Percentiles rank a stretch among this genome's conserved stretches.
phyloP scores from a whole-genome alignment of 371 early-diverging fungal genomes.

The Blakeslea trispora region DNA sequence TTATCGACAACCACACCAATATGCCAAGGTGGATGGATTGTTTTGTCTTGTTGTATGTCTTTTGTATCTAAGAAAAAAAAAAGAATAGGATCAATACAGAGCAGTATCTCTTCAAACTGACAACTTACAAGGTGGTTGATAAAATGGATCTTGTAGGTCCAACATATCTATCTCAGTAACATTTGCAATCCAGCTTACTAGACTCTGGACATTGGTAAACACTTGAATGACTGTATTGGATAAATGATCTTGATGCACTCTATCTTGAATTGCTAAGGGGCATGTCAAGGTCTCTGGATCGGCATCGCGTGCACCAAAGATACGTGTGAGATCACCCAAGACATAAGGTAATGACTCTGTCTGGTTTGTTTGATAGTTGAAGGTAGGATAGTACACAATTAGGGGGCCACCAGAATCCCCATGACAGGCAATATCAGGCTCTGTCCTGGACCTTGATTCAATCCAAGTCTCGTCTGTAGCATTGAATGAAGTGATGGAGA shows the following conservation, averaged over 20 bases:
- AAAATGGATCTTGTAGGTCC: conserved; percentile 21
- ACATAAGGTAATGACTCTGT: conserved; percentile 22
- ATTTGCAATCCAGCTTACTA: conserved; percentile 27
- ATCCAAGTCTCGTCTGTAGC: conserved; percentile 13
- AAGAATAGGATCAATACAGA: no score
- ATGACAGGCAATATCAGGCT: conserved; percentile 37
- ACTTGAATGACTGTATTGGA: conserved; percentile 17
- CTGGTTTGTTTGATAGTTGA: conserved; percentile 1
- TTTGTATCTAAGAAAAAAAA: no score
- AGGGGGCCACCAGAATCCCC: conserved; percentile 48
- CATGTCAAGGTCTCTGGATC: conserved; percentile 29
- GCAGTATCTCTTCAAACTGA: no score
- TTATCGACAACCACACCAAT: conserved; percentile 8
- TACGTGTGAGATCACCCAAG: conserved; percentile 35
- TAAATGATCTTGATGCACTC: neutral
- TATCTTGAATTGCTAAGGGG: conserved; percentile 21
- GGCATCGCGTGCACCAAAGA: conserved; percentile 42
- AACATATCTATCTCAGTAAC: conserved; percentile 10
- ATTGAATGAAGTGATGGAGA: conserved; percentile 30
- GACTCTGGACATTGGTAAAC: conserved; percentile 14
- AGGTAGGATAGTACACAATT: conserved; percentile 16
- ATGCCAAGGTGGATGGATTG: conserved; percentile 2
- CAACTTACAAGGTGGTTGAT: conserved; percentile 15
- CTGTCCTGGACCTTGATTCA: conserved; percentile 27
- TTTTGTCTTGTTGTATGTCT: no score